Conservation (phyloP, 83 land plant species). For the Thuja plicata region DNA sequence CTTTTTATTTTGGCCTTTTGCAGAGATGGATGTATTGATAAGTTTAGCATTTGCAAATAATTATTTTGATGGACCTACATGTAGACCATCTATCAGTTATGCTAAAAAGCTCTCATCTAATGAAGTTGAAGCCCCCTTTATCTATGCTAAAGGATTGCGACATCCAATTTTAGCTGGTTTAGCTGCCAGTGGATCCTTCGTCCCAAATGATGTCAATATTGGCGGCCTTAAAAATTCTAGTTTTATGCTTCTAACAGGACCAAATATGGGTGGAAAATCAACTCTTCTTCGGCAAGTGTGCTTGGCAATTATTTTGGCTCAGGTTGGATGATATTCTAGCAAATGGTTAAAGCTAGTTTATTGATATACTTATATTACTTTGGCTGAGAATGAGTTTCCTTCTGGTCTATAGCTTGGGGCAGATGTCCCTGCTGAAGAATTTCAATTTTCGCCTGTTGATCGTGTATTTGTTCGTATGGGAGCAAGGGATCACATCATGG, state of each 20-base stretch:
- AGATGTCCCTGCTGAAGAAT: constrained; percentile 85
- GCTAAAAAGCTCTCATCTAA: constrained; percentile 11
- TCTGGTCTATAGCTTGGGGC: constrained; percentile 73
- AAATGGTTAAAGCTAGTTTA: background rate
- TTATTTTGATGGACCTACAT: constrained; percentile 72
- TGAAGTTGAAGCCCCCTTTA: constrained; percentile 34
- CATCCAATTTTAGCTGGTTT: constrained; percentile 78
- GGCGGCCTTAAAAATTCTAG: constrained; percentile 68
- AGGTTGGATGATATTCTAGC: constrained; percentile 42
- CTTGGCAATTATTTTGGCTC: constrained; percentile 87
- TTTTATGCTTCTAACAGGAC: constrained; percentile 92
- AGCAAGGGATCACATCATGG: constrained; percentile 94
- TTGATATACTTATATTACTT: background rate
- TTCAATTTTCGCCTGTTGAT: constrained; percentile 86
- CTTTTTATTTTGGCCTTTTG: constrained; percentile 4
- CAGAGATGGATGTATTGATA: constrained; percentile 89
- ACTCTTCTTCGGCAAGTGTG: constrained; percentile 98
- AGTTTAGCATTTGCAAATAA: constrained; percentile 77
- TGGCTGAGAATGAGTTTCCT: background rate
- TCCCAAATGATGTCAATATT: constrained; percentile 84
- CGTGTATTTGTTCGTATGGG: constrained; percentile 97
- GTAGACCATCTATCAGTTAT: constrained; percentile 65
- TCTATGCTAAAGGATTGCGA: constrained; percentile 69
- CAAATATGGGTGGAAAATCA: constrained; percentile 99
- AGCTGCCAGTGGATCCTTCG: constrained; percentile 68